Conservation (phyloP, 176 grass and related monocot species). For the Areca catechu region DNA sequence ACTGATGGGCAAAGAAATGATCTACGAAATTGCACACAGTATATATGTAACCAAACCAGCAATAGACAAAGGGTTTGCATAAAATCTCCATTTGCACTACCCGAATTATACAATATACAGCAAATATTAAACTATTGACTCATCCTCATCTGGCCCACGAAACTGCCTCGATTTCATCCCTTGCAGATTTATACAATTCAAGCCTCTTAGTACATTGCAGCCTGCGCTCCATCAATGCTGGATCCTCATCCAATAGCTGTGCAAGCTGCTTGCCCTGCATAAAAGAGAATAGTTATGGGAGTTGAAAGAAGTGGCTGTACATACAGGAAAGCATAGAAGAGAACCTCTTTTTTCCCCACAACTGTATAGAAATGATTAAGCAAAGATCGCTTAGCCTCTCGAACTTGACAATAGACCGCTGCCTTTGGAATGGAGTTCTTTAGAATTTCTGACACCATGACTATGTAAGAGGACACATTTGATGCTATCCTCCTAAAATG, state of each 20-base stretch:
- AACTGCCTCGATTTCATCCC: conserved; percentile 78
- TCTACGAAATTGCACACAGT: no score
- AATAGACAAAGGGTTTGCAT: no score
- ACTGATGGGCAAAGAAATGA: no score
- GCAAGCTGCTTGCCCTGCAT: conserved; percentile 62
- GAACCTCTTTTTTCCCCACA: conserved; percentile 78
- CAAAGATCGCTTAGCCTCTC: conserved; percentile 74
- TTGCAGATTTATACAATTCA: conserved; percentile 83
- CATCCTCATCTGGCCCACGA: conserved; percentile 47
- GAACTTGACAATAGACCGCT: conserved; percentile 85
- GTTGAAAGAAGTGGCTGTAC: no score
- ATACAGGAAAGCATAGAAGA: no score
- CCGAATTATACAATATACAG: conserved; percentile 4
- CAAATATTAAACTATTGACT: not conserved
- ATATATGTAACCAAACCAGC: no score
- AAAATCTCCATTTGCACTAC: no score
- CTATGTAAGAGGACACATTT: conserved; percentile 80
- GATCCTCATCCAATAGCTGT: conserved; percentile 79
- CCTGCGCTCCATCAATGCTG: conserved; percentile 72
- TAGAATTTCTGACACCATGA: conserved; percentile 76
- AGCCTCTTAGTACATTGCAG: conserved; percentile 63
- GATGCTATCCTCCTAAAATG: conserved; percentile 90
- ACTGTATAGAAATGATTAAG: conserved; percentile 76
- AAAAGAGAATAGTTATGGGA: not conserved
- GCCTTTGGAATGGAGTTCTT: conserved; percentile 94